Evolutionary conservation across 495 filamentous ascomycete genomes (phyloP).

Genomic region (Aspergillus sparsus): DNA sequence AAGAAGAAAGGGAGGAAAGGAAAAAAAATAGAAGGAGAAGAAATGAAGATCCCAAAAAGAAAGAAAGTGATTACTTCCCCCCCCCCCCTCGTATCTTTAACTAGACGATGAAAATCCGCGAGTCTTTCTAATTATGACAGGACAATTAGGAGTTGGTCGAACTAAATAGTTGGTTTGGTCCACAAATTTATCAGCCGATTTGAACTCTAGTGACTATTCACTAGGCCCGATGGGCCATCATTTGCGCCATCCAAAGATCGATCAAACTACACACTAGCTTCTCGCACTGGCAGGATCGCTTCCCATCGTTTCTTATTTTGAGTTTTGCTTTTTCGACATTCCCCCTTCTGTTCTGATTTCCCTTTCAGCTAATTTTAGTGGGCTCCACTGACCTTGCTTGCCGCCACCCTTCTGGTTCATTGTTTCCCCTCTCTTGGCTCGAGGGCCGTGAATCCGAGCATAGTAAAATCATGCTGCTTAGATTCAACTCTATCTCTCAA

Average conservation of each 20-base stretch:
- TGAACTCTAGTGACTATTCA: background rate
- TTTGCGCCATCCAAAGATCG: conserved; percentile 14
- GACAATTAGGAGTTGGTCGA: background rate
- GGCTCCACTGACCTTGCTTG: conserved; percentile 27
- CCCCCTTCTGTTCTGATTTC: conserved; percentile 12
- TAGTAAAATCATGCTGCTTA: conserved; percentile 25
- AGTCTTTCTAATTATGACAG: conserved; percentile 6
- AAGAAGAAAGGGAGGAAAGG: background rate
- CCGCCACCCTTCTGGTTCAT: conserved; percentile 12
- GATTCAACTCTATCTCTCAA: conserved; percentile 31
- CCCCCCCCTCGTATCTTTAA: background rate
- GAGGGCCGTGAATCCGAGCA: conserved; percentile 20
- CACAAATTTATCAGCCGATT: conserved; percentile 1
- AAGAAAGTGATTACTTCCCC: background rate
- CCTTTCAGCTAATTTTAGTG: conserved; percentile 15
- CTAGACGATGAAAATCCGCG: conserved; percentile 13
- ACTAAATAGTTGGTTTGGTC: conserved; percentile 13
- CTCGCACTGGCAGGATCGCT: conserved; percentile 26
- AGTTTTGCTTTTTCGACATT: conserved; percentile 13
- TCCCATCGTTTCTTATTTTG: conserved; percentile 18
- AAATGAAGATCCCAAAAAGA: background rate
- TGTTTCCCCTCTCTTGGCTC: conserved; percentile 11
- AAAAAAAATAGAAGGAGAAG: background rate
- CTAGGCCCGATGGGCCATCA: background rate
- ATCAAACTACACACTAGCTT: conserved; percentile 14